Evolutionary conservation across 768 basidiomycete species (phyloP), one percentile per base, ranked within the genome.

Genomic region (Suillus hirtellus): DNA sequence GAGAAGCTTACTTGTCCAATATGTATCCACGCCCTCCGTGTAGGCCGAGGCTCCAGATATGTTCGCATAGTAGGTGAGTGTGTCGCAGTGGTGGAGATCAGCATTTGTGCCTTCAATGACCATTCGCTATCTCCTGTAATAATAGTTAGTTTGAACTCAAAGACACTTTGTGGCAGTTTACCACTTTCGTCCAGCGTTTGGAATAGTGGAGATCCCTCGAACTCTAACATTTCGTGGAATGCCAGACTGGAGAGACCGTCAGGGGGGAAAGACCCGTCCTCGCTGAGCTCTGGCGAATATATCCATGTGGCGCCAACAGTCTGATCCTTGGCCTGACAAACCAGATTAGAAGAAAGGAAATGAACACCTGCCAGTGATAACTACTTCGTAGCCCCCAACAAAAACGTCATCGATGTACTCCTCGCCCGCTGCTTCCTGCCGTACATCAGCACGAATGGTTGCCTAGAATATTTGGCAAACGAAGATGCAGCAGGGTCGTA

Each of bases 81-180:
- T 50, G 24, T 27, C 49, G 15, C 24, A 27, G 24, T 8, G 49
- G 24, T 50, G 27, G 76, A 1, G 70, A 66, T 76, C 75, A 8
- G 84, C 69, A 70, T 84, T 78, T 17, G 78, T 76, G 7, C 75
- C 77, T 11, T 70, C 72, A 17, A 73, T 49, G 14, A 31, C 59
- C 62, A 71, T 31, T 66, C 56, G 58, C 72, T 71, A 52, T 47
- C n/a, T 40, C 63, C 67, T 38, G 53, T 17, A 11, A 53, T 60
- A 2, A 68, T 63, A 38, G 77, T 73, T 19, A 86, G 69, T 72
- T 80, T 81, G 72, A 87, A 83, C 35, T 79, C 75, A 68, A 86
- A 82, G 62, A 74, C 70, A 2, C 31, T 43, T 31, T 35, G 19
- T 31, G 65, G 58, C 6, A 69, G 58, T 24, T 55, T 27, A 27